These are phyloP conservation scores for Ceratobasidium sp. DNA, from an alignment of 1,284 basidiomycete species.

Conservation along the genomic window DNA sequence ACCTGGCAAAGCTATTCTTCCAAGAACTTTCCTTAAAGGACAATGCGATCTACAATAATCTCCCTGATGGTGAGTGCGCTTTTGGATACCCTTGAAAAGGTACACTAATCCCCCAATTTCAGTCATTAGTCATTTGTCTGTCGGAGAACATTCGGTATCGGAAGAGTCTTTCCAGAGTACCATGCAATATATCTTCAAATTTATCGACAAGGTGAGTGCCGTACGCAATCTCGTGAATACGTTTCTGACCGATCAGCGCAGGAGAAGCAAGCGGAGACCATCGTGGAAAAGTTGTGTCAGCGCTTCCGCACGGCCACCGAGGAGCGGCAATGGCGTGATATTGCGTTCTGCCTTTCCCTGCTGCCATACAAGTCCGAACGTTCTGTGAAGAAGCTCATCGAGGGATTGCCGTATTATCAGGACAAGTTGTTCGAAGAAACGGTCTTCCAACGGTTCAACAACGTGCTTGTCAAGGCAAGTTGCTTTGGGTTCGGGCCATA, in stretches of 20 bases:
- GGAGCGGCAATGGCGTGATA: conserved; percentile 95
- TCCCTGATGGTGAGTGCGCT: conserved; percentile 79
- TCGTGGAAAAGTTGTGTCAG: conserved; percentile 95
- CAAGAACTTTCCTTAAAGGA: conserved; percentile 94
- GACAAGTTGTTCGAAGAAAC: conserved; percentile 93
- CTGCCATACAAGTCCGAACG: conserved; percentile 97
- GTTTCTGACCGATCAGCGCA: conserved; percentile 52
- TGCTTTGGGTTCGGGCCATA: background rate
- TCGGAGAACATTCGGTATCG: conserved; percentile 93
- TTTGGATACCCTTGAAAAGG: conserved; percentile 6
- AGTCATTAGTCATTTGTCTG: conserved; percentile 95
- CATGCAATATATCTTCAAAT: conserved; percentile 95
- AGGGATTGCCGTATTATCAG: conserved; percentile 89
- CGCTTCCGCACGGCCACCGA: conserved; percentile 91
- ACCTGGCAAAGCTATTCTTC: conserved; percentile 98
- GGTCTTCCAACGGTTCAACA: conserved; percentile 87
- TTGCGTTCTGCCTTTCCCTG: conserved; percentile 93
- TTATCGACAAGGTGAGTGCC: conserved; percentile 87
- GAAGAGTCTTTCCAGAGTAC: conserved; percentile 93
- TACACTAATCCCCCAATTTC: conserved; percentile 34
- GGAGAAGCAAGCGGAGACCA: conserved; percentile 96
- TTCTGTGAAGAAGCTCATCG: conserved; percentile 95
- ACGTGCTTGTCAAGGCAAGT: conserved; percentile 82
- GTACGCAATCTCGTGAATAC: background rate
- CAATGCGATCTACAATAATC: conserved; percentile 98